Evolutionary conservation across 805 yeast genomes (phyloP), one percentile per base, ranked within the genome.

Genomic region (Wickerhamiella hasegawae): DNA sequence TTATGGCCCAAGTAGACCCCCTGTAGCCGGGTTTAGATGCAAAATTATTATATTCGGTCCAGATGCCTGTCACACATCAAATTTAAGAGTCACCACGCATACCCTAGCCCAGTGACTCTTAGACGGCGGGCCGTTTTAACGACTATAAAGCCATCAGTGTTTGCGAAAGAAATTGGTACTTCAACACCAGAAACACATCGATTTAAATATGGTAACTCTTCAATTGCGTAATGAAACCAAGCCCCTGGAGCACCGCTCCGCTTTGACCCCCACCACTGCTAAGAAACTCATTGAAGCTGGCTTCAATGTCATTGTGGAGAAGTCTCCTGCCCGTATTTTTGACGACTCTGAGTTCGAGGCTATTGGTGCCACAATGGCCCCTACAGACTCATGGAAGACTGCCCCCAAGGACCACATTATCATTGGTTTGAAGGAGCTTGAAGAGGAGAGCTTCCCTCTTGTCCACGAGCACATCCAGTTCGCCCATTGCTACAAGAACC

Each of bases 401-500:
- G 97, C 98, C 24, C 97, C 99, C 44, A 65, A 66, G 42, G 93
- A 87, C 48, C 71, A 96, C 55, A 73, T 87, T 43, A 81, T 90
- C 45, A 66, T 81, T 47, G 99, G 98, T 1, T 73, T 90, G 62
- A 90, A 90, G 62, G 99, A 90, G 59, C 68, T 90, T 53, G 95
- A 94, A 27, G 96, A 85, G 60, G 74, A 73, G 43, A 79, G 76
- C 41, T 90, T 87, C 72, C 98, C 98, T 16, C 69, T 90, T 42
- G 69, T 79, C 34, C 97, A 90, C 57, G 94, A 85, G 58, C 99
- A 90, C 60, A 82, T 90, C 45, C 97, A 90, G 62, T 90, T 90
- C 62, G 98, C 99, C 30, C 99, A 90, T 60, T 90, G 98, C 64
- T 90, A 90, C 64, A 90, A 90, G 65, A 71, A 87, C 62, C 99